Evolutionary conservation across 306 rosid genomes (phyloP), one percentile per base, ranked within the genome.

Genomic region (Begonia masoniana): DNA sequence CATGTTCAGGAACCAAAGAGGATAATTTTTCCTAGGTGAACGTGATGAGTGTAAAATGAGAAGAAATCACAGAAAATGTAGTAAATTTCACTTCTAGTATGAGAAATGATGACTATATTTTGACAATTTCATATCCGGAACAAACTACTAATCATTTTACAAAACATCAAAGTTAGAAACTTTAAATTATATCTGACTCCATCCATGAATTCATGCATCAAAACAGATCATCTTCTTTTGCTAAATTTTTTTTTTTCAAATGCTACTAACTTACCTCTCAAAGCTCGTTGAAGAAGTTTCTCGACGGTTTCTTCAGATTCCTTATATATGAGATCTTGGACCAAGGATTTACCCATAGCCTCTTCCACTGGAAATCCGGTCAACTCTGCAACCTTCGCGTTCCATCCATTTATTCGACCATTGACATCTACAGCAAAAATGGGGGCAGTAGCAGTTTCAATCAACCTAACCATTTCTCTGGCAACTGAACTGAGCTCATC

Each of bases 381-480:
- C 81, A 92, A 80, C 71, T 92, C 99, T 2, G 93, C 83, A 57
- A 80, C 70, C 88, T 92, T 92, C 4, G 82, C 87, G 71, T 92
- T 92, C 99, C 99, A 92, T 31, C 99, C 99, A 70, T 92, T 92
- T 70, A 92, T 76, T 64, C 73, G 59, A 54, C 99, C 96, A 58
- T 86, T 79, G 24, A 65, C 67, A 65, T 92, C 94, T 43, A 92
- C 96, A 16, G 95, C 96, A 71, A 92, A 79, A 64, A 92, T 92
- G 50, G 99, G 99, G 59, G 88, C 99, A 62, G 99, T 92, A 56
- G 99, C 99, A 21, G 99, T 92, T 76, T 92, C 99, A 47, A 92
- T 92, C 81, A 92, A 69, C 66, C 99, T 81, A 56, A 86, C 96
- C 96, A 92, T 92, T 74, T 92, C 99, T 65, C 96, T 81, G 19